phyloP scores from a whole-genome alignment of 495 filamentous ascomycete genomes.

The Neurospora terricola region DNA sequence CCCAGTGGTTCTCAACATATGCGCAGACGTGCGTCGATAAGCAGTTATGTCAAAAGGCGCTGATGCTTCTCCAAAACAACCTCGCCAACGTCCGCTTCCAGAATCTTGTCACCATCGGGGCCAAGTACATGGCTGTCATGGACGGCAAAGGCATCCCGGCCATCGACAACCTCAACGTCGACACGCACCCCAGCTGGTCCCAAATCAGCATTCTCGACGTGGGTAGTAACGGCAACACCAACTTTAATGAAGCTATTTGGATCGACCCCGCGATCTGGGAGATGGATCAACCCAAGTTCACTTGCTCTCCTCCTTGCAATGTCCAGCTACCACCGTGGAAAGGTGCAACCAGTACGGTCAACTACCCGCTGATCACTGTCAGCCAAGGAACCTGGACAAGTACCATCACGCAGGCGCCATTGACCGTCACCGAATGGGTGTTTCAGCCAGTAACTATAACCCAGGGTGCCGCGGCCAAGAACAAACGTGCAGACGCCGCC shows the following conservation, averaged over 20 bases:
- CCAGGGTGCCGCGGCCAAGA: too few relatives aligned
- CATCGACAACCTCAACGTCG: conserved; percentile 16
- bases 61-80: conserved; percentile 60
- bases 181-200: conserved; percentile 15
- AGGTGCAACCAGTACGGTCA: conserved; percentile 14
- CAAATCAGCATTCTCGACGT: conserved; percentile 17
- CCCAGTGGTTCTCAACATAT: conserved; percentile 48
- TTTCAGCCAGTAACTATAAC: neutral
- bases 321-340: conserved; percentile 16
- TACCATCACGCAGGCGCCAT: conserved; percentile 13
- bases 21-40: conserved; percentile 57
- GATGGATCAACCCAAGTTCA: conserved; percentile 14
- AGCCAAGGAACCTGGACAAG: conserved; percentile 16
- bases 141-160: conserved; percentile 14
- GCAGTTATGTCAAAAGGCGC: conserved; percentile 70
- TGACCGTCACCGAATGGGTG: conserved; percentile 13
- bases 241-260: conserved; percentile 12
- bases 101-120: conserved; percentile 8
- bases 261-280: conserved; percentile 15
- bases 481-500: too few relatives aligned
- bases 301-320: conserved; percentile 15
- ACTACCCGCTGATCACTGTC: conserved; percentile 19
- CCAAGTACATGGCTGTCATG: conserved; percentile 4
- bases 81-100: conserved; percentile 43
- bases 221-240: conserved; percentile 5